Evolutionary conservation across 495 filamentous ascomycete species (phyloP), one percentile per base, ranked within the genome.

Genomic region (Neurospora sp.): DNA sequence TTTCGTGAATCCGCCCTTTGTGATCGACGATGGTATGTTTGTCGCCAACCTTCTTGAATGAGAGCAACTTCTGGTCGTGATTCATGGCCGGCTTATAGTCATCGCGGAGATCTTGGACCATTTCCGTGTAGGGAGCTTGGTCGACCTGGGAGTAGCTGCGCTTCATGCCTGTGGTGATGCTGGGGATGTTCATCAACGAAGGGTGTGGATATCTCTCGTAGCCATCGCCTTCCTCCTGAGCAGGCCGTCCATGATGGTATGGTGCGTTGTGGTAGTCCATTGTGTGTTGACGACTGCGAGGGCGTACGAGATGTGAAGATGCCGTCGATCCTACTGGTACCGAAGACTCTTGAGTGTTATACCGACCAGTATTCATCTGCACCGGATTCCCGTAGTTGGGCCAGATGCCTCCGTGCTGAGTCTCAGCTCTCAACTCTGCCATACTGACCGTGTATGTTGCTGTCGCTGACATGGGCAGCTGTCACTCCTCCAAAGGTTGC

Each of bases 11-110:
- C 68, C 86, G 83, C 20, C 86, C 87, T 78, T 87, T 84, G 44
- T 81, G 78, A 74, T 89, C 87, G 74, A 87, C 80, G 22, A 88
- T 84, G 70, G 86, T 88, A 77, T 87, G 85, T 80, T 87, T 87
- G 76, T 88, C 86, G 69, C 82, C 84, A 40, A 84, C 77, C 74
- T 83, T 84, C 74, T 81, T 81, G 76, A 89, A 89, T 59, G 85
- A 86, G 11, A 89, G 81, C 27, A 89, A 78, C 75, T 87, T 85
- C 75, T 89, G 86, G 80, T 88, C 87, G 73, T 87, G 86, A 72
- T 85, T 86, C 66, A 86, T 85, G 22, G 83, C 81, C 20, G 85
- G 82, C 76, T 87, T 87, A 40, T 85, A 85, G 42, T 87, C 85
- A 40, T 88, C 86, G 69, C 84, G 81, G 69, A 88, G 80, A 74